Conservation (phyloP, 768 basidiomycete species). For the Amanita thiersii region DNA sequence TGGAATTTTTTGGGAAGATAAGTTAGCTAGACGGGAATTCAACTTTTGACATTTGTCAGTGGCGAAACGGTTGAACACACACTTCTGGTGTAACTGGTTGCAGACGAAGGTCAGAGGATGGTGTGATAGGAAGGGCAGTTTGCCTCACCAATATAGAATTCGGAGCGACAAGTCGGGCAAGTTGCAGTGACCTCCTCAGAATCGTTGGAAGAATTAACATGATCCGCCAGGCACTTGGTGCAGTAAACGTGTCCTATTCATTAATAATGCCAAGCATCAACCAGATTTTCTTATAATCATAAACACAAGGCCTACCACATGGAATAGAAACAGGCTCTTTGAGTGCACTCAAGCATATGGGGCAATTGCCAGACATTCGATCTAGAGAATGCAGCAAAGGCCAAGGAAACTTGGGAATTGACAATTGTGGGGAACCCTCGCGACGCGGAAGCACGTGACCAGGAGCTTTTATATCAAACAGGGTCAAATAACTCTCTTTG, state of each 20-base stretch:
- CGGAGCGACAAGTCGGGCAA: constrained; percentile 52
- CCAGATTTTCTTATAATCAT: neutral
- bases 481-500: too few species aligned
- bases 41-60: neutral
- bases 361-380: constrained; percentile 33
- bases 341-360: constrained; percentile 46
- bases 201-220: constrained; percentile 27
- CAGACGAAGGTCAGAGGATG: constrained; percentile 15
- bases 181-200: constrained; percentile 25
- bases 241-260: constrained; percentile 56
- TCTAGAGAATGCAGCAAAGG: too few species aligned
- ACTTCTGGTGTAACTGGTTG: constrained; percentile 24
- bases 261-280: constrained; percentile 6
- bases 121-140: constrained; percentile 10
- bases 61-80: constrained; percentile 10
- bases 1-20: constrained; percentile 44
- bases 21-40: constrained; percentile 23
- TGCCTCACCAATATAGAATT: constrained; percentile 45
- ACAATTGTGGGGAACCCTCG: too few species aligned
- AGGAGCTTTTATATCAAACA: too few species aligned
- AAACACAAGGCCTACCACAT: constrained; percentile 40
- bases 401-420: too few species aligned
- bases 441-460: too few species aligned
- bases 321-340: constrained; percentile 51
- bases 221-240: constrained; percentile 40